Evolutionary conservation across 164 flowering plant genomes (phyloP).

Genomic region (Chimonanthus salicifolius): DNA sequence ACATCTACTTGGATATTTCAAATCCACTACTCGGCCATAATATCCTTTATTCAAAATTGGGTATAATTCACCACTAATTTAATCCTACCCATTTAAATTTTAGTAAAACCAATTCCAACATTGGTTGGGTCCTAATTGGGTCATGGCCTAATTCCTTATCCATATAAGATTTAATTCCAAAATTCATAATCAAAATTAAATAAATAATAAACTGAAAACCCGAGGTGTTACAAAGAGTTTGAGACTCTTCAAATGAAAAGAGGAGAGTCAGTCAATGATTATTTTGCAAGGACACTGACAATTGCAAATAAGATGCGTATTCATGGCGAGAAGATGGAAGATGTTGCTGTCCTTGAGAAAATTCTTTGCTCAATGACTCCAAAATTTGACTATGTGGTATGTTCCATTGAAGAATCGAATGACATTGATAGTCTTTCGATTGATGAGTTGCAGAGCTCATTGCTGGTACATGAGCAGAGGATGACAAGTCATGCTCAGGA

Average conservation of each 20-base stretch:
- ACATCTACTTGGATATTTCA: no score
- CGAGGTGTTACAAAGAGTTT: conserved; percentile 6
- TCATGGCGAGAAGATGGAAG: background rate
- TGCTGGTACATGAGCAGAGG: background rate
- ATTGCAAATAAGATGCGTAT: background rate
- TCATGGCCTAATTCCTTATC: no score
- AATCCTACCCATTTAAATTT: no score
- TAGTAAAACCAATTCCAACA: no score
- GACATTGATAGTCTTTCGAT: background rate
- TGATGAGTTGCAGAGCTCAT: background rate
- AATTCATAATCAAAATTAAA: no score
- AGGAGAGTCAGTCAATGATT: conserved; percentile 3
- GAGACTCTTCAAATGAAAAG: conserved; percentile 1
- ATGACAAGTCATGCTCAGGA: background rate
- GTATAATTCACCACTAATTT: no score
- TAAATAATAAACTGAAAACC: no score
- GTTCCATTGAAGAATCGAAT: conserved; percentile 1
- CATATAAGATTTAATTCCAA: no score
- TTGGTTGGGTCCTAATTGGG: no score
- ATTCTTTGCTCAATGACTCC: background rate
- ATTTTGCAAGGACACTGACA: background rate
- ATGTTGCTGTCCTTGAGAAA: background rate
- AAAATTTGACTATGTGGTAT: background rate
- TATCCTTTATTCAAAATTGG: no score
- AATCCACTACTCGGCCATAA: no score